Evolutionary conservation across 2,329 filamentous ascomycete species (phyloP), one percentile per base, ranked within the genome.

Genomic region (Dactylellina sp.): DNA sequence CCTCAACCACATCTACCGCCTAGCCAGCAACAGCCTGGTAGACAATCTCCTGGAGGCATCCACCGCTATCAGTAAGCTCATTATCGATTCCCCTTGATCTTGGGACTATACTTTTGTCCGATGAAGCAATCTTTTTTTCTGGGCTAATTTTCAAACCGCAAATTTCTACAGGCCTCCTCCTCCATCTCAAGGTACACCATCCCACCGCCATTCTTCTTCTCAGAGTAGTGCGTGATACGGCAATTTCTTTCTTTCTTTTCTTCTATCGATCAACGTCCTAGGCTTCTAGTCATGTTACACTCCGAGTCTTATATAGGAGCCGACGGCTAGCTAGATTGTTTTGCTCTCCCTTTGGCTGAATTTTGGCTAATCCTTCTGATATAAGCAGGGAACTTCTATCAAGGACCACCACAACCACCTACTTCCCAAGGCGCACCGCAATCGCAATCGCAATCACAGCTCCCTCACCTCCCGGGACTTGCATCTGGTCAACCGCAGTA

Each of bases 51-150:
- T 3, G 49, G 55, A 18, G 70, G 46, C 18, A 74, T 74, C 18
- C 70, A 74, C 40, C 47, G 70, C 7, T 74, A 74, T n/a, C 70
- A 47, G 70, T 74, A 66, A 52, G 70, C 44, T 16, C 39, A 32
- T 6, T n/a, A 16, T 37, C 44, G 20, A 46, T 59, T 24, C 2
- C 39, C 1, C 32, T 2, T 60, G 25, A 11, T 25, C 18, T 11
- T 28, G 40, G 9, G 7, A 18, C 32, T 53, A 28, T 35, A n/a
- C 7, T 37, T 12, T 14, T 18, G 7, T 28, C 6, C 9, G 35
- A n/a, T 60, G 18, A 28, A 32, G 9, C 7, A 25, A 28, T 16
- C 11, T 20, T 47, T 24, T 20, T 12, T 42, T 57, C 9, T 32
- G 28, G 28, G 28, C 66, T 71, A 59, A 71, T 11, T 24, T 7